Base-by-base conservation (phyloP, 306 rosid species). In the Acacia acuminata region DNA sequence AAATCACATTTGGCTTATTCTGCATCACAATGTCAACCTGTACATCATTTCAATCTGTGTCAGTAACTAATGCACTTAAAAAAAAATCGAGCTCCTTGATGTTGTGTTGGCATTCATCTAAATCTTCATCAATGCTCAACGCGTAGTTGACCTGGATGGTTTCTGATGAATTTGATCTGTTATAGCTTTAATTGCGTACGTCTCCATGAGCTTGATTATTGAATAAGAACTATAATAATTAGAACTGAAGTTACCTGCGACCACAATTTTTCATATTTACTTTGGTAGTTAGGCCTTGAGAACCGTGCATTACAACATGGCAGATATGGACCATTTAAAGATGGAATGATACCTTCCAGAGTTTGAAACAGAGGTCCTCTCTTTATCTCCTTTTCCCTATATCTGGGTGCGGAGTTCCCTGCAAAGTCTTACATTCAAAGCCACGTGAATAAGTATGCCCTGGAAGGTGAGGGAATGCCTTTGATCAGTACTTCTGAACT, bases 101-200 rank as follows among this genome's bases (percentile, higher is more conserved):
- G 64, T 44, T 79, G 15, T 48, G 68, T 72, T 44, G 66, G 40
- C 22, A 42, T 70, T 76, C 48, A 27, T 53, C 32, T 40, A 30
- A 42, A 51, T 75, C 75, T 24, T 17, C 27, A 51, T 71, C 13
- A 12, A 44, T 73, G 16, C 14, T 61, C 27, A 65, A 19, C 25
- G 24, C n/a, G 51, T 14, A 27, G 30, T 17, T 79, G 80, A 81
- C 25, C 55, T 81, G 61, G 56, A 55, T 44, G 72, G 40, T 67
- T 64, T 73, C 58, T 65, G 61, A 30, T 53, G 47, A 64, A 56
- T 78, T 32, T 78, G 44, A 40, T 47, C 56, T 58, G 74, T 73
- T 61, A 34, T 73, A 27, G 60, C 71, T 15, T 73, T 71, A 51
- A 64, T 78, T 55, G 30, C 50, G 32, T 67, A 30, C 63, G 27